These are phyloP conservation scores for Lichina pygmaea DNA, from an alignment of 495 filamentous ascomycete species.

Conservation along the genomic window DNA sequence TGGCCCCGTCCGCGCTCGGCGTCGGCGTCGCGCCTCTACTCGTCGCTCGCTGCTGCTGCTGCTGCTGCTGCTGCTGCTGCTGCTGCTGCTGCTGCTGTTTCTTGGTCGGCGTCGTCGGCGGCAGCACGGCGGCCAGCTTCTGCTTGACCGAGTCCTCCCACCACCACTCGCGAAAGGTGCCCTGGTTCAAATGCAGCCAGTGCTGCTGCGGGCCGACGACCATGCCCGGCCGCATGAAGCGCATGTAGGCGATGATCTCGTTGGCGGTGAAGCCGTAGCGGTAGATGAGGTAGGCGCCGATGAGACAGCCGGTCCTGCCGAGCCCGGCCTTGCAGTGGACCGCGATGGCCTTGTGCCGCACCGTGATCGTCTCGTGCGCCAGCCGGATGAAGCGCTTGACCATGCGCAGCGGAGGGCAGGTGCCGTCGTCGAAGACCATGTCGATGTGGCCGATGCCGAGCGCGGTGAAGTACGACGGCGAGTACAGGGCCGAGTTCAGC, in stretches of 20 bases:
- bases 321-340: constrained; percentile 97
- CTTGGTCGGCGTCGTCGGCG: constrained; percentile 54
- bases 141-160: constrained; percentile 62
- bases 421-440: constrained; percentile 99
- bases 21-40: background rate
- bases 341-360: constrained; percentile 67
- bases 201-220: constrained; percentile 98
- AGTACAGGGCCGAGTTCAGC: constrained; percentile 87
- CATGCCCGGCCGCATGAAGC: constrained; percentile 98
- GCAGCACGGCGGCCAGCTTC: constrained; percentile 28
- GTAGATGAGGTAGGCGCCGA: constrained; percentile 95
- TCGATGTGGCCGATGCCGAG: constrained; percentile 87
- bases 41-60: background rate
- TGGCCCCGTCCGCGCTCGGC: background rate
- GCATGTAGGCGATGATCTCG: constrained; percentile 95
- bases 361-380: constrained; percentile 77
- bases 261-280: constrained; percentile 95
- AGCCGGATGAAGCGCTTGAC: constrained; percentile 85
- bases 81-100: too few species aligned
- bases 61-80: background rate
- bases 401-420: constrained; percentile 62
- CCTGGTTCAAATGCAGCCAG: constrained; percentile 95
- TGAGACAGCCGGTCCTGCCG: constrained; percentile 86
- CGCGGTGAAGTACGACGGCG: constrained; percentile 78
- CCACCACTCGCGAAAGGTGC: constrained; percentile 94